A percentile compares a stretch with the other conserved stretches of the same genome.
Evolutionary conservation across 192 early-diverging fungal species (phyloP).

Genomic region (Coemansia sp.): DNA sequence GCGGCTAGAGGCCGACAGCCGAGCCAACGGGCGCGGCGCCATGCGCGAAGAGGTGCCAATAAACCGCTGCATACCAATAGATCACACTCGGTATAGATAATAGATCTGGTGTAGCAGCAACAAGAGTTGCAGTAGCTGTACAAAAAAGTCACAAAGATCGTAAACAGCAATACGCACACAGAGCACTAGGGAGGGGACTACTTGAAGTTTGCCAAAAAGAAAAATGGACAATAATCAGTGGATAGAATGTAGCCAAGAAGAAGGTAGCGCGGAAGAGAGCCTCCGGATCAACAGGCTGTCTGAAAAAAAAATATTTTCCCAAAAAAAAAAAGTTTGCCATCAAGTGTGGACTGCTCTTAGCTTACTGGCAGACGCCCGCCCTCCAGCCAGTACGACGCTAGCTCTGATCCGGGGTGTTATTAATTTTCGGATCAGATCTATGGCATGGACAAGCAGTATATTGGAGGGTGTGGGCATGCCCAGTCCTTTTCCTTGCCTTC

Average conservation of each 20-base stretch:
- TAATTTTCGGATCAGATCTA: background rate
- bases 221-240: background rate
- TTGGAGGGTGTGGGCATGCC: background rate
- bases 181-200: background rate
- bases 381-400: background rate
- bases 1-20: slow-evolving; percentile 8
- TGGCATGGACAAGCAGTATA: background rate
- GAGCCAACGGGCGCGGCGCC: slow-evolving; percentile 16
- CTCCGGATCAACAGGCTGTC: background rate
- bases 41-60: slow-evolving; percentile 6
- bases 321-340: background rate
- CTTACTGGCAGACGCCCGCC: background rate
- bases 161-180: background rate
- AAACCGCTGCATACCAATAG: slow-evolving; percentile 26
- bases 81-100: background rate
- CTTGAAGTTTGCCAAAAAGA: background rate
- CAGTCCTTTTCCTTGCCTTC: background rate
- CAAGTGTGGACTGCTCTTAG: background rate
- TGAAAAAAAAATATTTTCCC: background rate
- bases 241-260: background rate
- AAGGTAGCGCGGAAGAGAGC: background rate
- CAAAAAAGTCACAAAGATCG: slow-evolving; percentile 4
- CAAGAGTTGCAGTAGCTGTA: background rate
- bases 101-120: background rate
- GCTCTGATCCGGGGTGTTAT: background rate